These are phyloP conservation scores for Populus pruinosa DNA, from an alignment of 345 rosid species.

Conservation along the genomic window DNA sequence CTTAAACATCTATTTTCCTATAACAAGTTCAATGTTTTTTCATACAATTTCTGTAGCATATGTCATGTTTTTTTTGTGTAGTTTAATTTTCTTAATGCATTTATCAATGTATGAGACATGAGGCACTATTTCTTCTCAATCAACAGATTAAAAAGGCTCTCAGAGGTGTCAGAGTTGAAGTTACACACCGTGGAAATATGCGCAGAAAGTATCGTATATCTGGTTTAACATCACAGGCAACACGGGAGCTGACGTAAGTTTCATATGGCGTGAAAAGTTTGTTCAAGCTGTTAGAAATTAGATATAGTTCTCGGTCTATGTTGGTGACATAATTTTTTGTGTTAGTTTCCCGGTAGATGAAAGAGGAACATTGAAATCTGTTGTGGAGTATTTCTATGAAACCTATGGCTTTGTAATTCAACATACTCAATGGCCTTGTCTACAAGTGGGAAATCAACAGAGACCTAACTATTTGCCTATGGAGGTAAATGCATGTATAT, in stretches of 20 bases:
- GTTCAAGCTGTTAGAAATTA: neutral
- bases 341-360: conserved; percentile 84
- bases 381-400: conserved; percentile 76
- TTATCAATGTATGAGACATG: neutral
- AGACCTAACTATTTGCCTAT: conserved; percentile 90
- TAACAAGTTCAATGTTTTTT: neutral
- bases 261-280: neutral
- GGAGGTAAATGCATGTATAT: conserved; percentile 52
- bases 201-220: conserved; percentile 91
- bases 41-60: neutral
- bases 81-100: neutral
- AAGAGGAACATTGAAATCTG: conserved; percentile 81
- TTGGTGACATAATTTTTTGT: conserved; percentile 11
- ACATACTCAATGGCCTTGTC: conserved; percentile 79
- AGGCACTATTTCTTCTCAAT: neutral
- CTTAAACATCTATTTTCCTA: too few species aligned
- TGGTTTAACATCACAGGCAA: conserved; percentile 84
- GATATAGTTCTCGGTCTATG: neutral
- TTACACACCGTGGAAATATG: conserved; percentile 93
- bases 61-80: neutral
- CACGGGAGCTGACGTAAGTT: conserved; percentile 82
- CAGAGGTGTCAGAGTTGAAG: conserved; percentile 90
- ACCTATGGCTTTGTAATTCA: conserved; percentile 74
- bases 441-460: conserved; percentile 90
- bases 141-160: conserved; percentile 83